A percentile compares a stretch with the other conserved stretches of the same genome.
Conservation (phyloP, 2,329 filamentous ascomycete species). For the Fusarium decemcellulare region DNA sequence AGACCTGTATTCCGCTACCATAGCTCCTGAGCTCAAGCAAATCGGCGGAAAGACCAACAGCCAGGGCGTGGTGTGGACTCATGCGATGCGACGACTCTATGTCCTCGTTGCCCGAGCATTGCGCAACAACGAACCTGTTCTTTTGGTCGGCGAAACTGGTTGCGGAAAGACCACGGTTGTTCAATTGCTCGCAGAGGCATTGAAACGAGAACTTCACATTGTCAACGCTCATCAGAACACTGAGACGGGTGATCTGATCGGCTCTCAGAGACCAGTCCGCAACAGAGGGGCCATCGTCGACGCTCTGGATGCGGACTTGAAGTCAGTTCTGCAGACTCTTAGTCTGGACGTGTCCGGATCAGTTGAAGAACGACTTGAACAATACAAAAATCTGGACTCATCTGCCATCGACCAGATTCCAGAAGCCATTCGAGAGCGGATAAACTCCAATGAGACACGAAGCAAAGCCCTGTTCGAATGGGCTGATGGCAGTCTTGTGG, state of each 20-base stretch:
- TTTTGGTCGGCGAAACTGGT: constrained; percentile 96
- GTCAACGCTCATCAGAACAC: constrained; percentile 99
- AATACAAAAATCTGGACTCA: constrained; percentile 66
- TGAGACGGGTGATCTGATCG: constrained; percentile 97
- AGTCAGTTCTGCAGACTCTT: constrained; percentile 58
- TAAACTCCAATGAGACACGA: constrained; percentile 68
- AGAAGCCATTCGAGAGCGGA: constrained; percentile 60
- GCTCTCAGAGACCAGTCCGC: constrained; percentile 90
- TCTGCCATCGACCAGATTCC: constrained; percentile 66
- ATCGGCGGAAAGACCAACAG: constrained; percentile 62
- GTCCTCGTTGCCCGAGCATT: constrained; percentile 90
- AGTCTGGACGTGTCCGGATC: constrained; percentile 57
- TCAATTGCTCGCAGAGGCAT: constrained; percentile 88
- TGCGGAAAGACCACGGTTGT: constrained; percentile 98
- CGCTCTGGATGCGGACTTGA: constrained; percentile 74
- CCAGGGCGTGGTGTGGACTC: constrained; percentile 90
- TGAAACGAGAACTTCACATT: constrained; percentile 83
- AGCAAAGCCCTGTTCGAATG: constrained; percentile 94
- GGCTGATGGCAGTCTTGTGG: constrained; percentile 93
- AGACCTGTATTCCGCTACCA: constrained; percentile 76
- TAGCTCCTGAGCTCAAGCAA: constrained; percentile 69
- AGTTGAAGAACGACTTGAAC: constrained; percentile 69
- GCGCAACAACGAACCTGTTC: constrained; percentile 90
- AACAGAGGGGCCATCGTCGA: constrained; percentile 84
- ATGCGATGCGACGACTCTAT: constrained; percentile 92